Conservation (phyloP, 108 stramenopile species). For the Discostella stelligeroides region DNA sequence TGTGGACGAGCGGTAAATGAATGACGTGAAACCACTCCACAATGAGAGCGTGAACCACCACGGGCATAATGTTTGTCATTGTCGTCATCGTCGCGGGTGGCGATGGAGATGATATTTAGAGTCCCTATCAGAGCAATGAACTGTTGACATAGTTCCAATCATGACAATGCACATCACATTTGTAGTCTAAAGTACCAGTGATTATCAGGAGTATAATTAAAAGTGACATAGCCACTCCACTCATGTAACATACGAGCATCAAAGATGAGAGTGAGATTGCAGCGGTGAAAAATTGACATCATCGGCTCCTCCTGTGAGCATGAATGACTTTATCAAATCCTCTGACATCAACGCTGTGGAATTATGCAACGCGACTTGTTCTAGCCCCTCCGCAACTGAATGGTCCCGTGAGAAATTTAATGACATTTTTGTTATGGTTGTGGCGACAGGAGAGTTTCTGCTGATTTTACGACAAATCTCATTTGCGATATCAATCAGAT, state of each 20-base stretch:
- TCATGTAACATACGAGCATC: not conserved
- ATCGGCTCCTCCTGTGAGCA: constrained; percentile 32
- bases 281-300: constrained; percentile 33
- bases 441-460: constrained; percentile 70
- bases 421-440: constrained; percentile 66
- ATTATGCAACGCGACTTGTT: constrained; percentile 76
- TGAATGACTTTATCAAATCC: constrained; percentile 60
- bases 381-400: constrained; percentile 69
- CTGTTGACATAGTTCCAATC: too few relatives aligned
- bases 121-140: not conserved
- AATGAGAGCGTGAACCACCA: constrained; percentile 25
- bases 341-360: constrained; percentile 73
- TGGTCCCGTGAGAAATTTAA: constrained; percentile 76
- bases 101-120: not conserved
- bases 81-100: constrained; percentile 7
- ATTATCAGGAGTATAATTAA: too few relatives aligned
- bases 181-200: too few relatives aligned
- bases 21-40: constrained; percentile 16
- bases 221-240: not conserved
- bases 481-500: constrained; percentile 49
- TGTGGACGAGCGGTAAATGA: constrained; percentile 26
- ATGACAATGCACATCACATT: too few relatives aligned
- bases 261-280: constrained; percentile 35
- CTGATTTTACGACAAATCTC: constrained; percentile 55
- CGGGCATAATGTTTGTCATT: constrained; percentile 10